Percentiles rank a stretch among this genome's conserved stretches.
phyloP scores from a whole-genome alignment of 75 land plant genomes.

The Pinus taeda region DNA sequence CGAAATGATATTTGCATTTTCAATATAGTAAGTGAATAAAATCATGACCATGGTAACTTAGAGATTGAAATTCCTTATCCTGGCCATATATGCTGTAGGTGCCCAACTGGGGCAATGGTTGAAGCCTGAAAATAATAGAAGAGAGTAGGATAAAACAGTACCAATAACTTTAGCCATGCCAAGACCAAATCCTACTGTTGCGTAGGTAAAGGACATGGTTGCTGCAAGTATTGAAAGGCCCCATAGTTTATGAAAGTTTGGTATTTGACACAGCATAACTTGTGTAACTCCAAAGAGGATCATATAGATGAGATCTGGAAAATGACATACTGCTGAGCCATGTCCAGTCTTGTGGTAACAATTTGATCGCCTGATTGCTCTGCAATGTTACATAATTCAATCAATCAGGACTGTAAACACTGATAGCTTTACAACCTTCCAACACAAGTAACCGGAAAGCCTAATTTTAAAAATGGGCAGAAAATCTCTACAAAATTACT shows the following conservation, averaged over 20 bases:
- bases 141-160: not conserved
- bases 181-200: not conserved
- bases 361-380: slow-evolving; percentile 19
- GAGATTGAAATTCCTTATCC: not conserved
- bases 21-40: not conserved
- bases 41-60: not conserved
- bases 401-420: not conserved
- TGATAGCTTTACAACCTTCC: not conserved
- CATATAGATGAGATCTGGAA: slow-evolving; percentile 1
- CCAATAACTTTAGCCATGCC: not conserved
- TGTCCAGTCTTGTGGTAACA: slow-evolving; percentile 19
- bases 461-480: not conserved
- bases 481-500: not conserved
- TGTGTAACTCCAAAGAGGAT: too few species aligned
- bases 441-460: not conserved
- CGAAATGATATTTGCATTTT: too few species aligned
- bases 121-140: not conserved
- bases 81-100: not conserved
- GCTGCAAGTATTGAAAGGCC: slow-evolving; percentile 13
- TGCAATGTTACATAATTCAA: slow-evolving; percentile 4
- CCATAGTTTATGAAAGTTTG: too few species aligned
- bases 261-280: too few species aligned
- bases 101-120: too few species aligned
- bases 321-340: not conserved
- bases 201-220: slow-evolving; percentile 23